phyloP scores from a whole-genome alignment of 2,329 filamentous ascomycete species.

The Colletotrichum aenigma region DNA sequence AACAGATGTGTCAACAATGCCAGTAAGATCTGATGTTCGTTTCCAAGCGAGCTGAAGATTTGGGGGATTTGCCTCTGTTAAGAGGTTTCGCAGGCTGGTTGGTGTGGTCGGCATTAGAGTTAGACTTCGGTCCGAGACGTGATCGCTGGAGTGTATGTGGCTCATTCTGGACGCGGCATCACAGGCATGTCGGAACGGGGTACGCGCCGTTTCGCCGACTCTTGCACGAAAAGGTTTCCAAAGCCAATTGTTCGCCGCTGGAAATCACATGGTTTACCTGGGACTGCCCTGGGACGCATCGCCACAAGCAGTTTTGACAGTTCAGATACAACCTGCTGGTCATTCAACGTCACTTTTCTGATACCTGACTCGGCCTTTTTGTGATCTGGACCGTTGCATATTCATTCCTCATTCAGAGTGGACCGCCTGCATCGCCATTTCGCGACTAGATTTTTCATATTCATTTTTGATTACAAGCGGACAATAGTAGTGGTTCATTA shows the following conservation, averaged over 20 bases:
- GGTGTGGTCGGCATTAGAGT: background rate
- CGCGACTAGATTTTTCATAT: background rate
- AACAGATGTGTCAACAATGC: background rate
- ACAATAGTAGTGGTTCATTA: background rate
- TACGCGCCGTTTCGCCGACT: background rate
- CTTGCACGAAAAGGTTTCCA: background rate
- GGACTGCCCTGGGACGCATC: background rate
- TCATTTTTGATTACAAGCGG: background rate
- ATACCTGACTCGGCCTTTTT: background rate
- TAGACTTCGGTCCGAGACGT: constrained; percentile 8
- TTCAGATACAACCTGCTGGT: background rate
- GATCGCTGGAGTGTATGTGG: background rate
- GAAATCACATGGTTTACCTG: background rate
- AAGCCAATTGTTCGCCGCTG: background rate
- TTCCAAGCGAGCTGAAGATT: background rate
- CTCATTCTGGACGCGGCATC: background rate
- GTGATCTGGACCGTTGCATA: background rate
- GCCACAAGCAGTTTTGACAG: background rate
- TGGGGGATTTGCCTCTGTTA: background rate
- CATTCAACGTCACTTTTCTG: background rate
- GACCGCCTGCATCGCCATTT: background rate
- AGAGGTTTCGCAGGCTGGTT: background rate
- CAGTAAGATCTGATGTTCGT: background rate
- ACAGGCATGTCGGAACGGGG: background rate
- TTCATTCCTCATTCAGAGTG: background rate